Evolutionary conservation across 2,329 filamentous ascomycete genomes (phyloP), one percentile per base, ranked within the genome.

Genomic region (Aspergillus puulaauensis): DNA sequence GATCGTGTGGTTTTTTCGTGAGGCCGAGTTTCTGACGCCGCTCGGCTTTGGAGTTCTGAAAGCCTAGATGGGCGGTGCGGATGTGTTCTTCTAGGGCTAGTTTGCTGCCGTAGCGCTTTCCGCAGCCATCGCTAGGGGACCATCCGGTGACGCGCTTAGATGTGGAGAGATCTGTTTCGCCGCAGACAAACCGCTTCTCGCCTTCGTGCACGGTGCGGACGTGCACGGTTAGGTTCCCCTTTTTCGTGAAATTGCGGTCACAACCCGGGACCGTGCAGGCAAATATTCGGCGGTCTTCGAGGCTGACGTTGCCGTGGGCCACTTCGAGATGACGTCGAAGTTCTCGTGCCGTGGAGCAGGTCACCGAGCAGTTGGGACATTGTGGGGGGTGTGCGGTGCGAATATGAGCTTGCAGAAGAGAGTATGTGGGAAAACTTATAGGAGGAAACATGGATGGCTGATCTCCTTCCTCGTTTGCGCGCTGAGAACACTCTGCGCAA

Each of bases 61-160:
- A 76, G n/a, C 87, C 86, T 24, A 96, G 79, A 71, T 98, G 93
- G 21, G 90, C 84, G 48, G 89, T 91, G 19, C 90, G 87, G 45
- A 97, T 82, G 70, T 98, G 93, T 64, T 95, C 89, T 72, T 93
- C 90, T 0, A 97, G 82, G 31, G 86, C 86, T 17, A 85, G 83
- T 73, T 96, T 96, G 60, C 88, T 90, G 58, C 85, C 84, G 68
- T 96, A 95, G 37, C 83, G 83, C 60, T 86, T 84, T 2, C 88
- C 90, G 68, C 93, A 98, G 15, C 88, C 90, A 9, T 81, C 75
- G 21, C 81, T 82, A 11, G 19, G 14, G 56, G 84, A 79, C 89
- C 91, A 96, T 6, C 74, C 79, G 9, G 77, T 74, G 2, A 95
- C 76, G 45, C 85, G 85, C 7, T 79, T 79, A n/a, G 78, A 81